Conservation (phyloP, 495 filamentous ascomycete genomes). For the Aspergillus baeticus region DNA sequence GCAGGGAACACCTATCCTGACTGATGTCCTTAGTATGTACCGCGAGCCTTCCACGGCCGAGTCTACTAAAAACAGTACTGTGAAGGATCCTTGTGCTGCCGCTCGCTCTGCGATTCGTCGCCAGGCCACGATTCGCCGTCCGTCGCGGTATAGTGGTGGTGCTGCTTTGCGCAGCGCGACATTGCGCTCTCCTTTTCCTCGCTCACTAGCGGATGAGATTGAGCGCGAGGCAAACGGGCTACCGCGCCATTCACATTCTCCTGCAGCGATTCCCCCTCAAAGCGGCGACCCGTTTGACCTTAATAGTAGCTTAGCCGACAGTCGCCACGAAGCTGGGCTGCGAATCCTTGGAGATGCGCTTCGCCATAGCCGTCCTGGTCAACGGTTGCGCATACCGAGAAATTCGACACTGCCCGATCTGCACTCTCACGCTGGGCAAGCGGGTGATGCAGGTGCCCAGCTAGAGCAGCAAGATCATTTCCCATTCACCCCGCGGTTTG, state of each 20-base stretch:
- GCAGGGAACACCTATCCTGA: slow-evolving; percentile 15
- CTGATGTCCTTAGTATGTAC: slow-evolving; percentile 50
- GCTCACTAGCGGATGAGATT: slow-evolving; percentile 46
- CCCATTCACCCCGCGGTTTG: slow-evolving; percentile 45
- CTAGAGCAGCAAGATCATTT: slow-evolving; percentile 20
- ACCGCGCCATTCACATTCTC: slow-evolving; percentile 29
- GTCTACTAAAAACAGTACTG: slow-evolving; percentile 55
- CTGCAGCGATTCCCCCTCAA: slow-evolving; percentile 26
- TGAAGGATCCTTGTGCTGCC: slow-evolving; percentile 56
- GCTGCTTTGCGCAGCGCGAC: slow-evolving; percentile 33
- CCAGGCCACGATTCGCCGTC: slow-evolving; percentile 42
- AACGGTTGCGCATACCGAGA: slow-evolving; percentile 34
- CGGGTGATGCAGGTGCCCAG: slow-evolving; percentile 16
- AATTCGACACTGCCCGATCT: slow-evolving; percentile 25
- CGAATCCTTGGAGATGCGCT: slow-evolving; percentile 30
- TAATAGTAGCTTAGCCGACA: slow-evolving; percentile 25
- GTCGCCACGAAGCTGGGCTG: slow-evolving; percentile 34
- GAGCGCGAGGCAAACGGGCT: slow-evolving; percentile 34
- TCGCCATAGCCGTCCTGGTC: slow-evolving; percentile 30
- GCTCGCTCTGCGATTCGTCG: slow-evolving; percentile 75
- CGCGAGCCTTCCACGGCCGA: slow-evolving; percentile 49
- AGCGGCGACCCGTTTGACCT: slow-evolving; percentile 36
- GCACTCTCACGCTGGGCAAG: slow-evolving; percentile 23
- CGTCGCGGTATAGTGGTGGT: slow-evolving; percentile 27
- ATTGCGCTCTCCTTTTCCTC: slow-evolving; percentile 32